These are phyloP conservation scores for Dactylonectria macrodidyma DNA, from an alignment of 2,329 filamentous ascomycete genomes.

Conservation along the genomic window DNA sequence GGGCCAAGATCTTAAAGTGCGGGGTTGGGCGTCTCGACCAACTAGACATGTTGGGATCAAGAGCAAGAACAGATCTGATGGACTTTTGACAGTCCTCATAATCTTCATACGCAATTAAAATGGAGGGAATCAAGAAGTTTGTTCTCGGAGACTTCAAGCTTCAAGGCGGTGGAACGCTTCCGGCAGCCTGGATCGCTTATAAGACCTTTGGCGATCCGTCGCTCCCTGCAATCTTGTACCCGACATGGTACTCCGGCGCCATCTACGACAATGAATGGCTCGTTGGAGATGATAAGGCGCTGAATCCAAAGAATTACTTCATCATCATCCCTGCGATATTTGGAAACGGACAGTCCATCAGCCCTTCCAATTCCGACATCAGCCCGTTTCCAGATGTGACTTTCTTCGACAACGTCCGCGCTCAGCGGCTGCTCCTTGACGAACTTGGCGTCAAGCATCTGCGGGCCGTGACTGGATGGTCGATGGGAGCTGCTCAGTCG, in stretches of 20 bases:
- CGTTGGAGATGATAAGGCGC: constrained; percentile 74
- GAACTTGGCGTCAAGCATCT: constrained; percentile 60
- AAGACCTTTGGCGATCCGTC: constrained; percentile 79
- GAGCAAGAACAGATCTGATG: not conserved
- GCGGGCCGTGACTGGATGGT: constrained; percentile 67
- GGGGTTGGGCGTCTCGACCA: not conserved
- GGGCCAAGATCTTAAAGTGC: not conserved
- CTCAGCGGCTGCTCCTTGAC: constrained; percentile 61
- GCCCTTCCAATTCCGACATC: constrained; percentile 63
- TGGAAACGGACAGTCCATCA: constrained; percentile 68
- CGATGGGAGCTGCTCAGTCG: constrained; percentile 69
- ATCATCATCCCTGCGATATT: constrained; percentile 67
- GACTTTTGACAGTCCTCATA: too few relatives aligned
- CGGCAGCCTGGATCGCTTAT: constrained; percentile 79
- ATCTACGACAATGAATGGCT: constrained; percentile 85
- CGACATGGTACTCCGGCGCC: constrained; percentile 76
- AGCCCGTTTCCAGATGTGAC: constrained; percentile 61
- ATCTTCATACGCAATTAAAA: not conserved
- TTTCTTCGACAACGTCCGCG: constrained; percentile 66
- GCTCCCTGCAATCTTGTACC: constrained; percentile 80
- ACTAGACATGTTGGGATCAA: too few relatives aligned
- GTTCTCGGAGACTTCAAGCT: constrained; percentile 77
- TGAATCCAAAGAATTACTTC: constrained; percentile 70
- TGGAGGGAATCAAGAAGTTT: constrained; percentile 53
- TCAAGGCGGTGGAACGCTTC: constrained; percentile 73